Base-by-base conservation (phyloP, 306 rosid species). In the Quercus mongolica region DNA sequence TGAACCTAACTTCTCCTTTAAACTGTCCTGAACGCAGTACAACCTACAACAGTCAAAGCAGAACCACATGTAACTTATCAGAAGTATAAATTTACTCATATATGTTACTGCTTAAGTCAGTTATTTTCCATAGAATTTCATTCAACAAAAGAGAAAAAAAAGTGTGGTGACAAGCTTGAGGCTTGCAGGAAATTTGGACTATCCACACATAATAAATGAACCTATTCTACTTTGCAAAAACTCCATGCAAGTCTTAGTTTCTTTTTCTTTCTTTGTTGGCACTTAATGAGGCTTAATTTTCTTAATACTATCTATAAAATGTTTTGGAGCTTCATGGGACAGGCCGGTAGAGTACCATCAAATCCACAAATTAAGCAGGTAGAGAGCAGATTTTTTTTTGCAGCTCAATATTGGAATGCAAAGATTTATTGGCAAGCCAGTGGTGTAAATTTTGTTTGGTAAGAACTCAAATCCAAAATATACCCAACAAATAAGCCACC, bases 1-100 rank as follows among this genome's bases (percentile, higher is more conserved):
- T 91, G 97, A 95, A 91, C 84, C 82, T 87, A 46, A 90, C 94
- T 81, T 91, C 92, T 83, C 99, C 99, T 78, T 83, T 84, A 82
- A 95, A 95, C 85, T 95, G 94, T 71, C 87, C 89, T 12, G 99
- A 95, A 71, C 83, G 91, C 86, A 93, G 72, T 59, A 89, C 82
- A 69, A 88, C 87, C 99, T 92, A 85, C 87, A 84, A 73, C 74
- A 84, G 76, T 61, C 68, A 67, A 28, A 57, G 76, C 70, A 75
- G 70, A 77, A 11, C 18, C 63, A 67, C 55, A 31, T 21, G 61
- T 74, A 79, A 52, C 21, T 71, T 8, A 10, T 67, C 35, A 13
- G 51, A 67, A 35, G 19, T 35, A 18, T 67, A 33, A n/a, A 35
- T 4, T 33, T 31, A 6, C 51, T 9, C 1, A n/a, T 9, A 67